Evolutionary conservation across 345 rosid genomes (phyloP), one percentile per base, ranked within the genome.

Genomic region (Melaleuca alternifolia): DNA sequence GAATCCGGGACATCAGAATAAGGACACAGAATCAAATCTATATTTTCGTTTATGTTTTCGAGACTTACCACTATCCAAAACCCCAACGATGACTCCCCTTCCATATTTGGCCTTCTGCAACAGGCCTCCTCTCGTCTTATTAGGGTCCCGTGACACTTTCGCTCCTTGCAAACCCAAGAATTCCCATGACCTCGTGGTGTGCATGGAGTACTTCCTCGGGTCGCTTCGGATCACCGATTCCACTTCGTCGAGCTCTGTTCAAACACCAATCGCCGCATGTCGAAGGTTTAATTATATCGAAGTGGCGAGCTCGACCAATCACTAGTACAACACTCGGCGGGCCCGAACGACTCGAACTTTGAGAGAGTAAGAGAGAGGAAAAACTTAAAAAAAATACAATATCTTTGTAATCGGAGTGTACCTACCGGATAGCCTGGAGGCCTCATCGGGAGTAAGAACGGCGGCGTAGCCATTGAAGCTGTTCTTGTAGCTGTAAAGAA

Each of bases 121-220:
- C 26, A 97, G 79, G 24, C 88, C 90, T 56, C 88, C 87, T 46
- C 88, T 87, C 59, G 33, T 52, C 11, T 48, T 77, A 13, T 76
- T 82, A 24, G 83, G 20, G 50, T 57, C 51, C 52, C 13, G 9
- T 23, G 44, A 44, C 54, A 37, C 88, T 1, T 10, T 85, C 37
- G 53, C 85, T 37, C 85, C 93, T 12, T 95, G 89, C 79, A 97
- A 86, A 20, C 98, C 99, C 65, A 91, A 91, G 86, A 97, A 97
- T 84, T 94, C 92, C 99, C 99, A 97, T 75, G 99, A 97, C 88
- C 99, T 88, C 86, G 99, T 95, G 0, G 98, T 97, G 50, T 94
- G 98, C 75, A 90, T 14, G n/a, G 93, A 87, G 87, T 95, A 94
- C 88, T 91, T 91, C 84, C 89, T 87, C 41, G 93, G 91, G 3